Evolutionary conservation across 2,329 filamentous ascomycete species (phyloP), one percentile per base, ranked within the genome.

Genomic region (Cladorrhinum sp.): DNA sequence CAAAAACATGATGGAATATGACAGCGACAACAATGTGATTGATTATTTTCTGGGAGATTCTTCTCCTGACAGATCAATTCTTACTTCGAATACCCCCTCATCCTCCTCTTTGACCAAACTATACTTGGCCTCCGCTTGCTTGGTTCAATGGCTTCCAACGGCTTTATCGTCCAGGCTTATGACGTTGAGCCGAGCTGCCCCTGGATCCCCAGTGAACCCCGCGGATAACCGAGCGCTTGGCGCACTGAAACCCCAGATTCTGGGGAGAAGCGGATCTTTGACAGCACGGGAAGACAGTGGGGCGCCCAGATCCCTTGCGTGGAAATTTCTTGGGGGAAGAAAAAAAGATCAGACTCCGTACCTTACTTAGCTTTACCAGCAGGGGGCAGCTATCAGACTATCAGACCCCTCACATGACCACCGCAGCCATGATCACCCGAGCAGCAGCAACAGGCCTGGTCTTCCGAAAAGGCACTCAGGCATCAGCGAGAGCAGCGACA

Each of bases 1-100:
- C 59, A 84, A 75, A 74, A 85, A 82, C 85, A 87, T 87, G 24
- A 63, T 54, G 9, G 57, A n/a, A n/a, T n/a, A 27, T 53, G 25
- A 52, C 55, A 62, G 36, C 18, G 54, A 53, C 36, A 49, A 48
- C 57, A 49, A 25, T 50, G 10, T 29, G 4, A 10, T 29, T 29
- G 4, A 5, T 29, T 29, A 5, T 10, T 29, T 29, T 29, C 25
- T 29, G 2, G 12, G 9, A 45, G 29, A 53, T 38, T 27, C 18
- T 29, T 24, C 20, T 29, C 22, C 29, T 49, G 24, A 57, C 54
- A 58, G 55, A 51, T 48, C 50, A 20, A 45, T 50, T 16, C 32
- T 25, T 20, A n/a, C 13, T 10, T 45, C 38, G 8, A 49, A 16
- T 25, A 22, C 51, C 50, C 55, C 50, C 23, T 18, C 23, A 18